Percentiles rank a stretch among this genome's conserved stretches.
Conservation (phyloP, 352 stramenopile species). For the Globisporangium uncinulatum region DNA sequence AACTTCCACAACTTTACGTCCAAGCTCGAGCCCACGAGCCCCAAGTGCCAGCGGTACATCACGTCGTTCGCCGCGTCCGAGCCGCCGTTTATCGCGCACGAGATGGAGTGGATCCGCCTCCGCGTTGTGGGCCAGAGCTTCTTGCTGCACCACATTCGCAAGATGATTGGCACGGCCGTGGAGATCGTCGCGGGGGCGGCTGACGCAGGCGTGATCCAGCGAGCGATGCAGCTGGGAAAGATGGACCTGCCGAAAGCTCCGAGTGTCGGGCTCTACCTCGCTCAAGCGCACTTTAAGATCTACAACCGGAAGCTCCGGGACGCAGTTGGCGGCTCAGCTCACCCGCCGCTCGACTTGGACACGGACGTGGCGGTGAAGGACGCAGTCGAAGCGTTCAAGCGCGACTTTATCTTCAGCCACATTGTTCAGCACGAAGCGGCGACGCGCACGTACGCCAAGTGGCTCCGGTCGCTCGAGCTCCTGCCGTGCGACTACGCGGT, state of each 20-base stretch:
- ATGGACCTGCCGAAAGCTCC: slow-evolving; percentile 86
- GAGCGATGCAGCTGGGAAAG: slow-evolving; percentile 65
- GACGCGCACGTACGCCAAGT: slow-evolving; percentile 78
- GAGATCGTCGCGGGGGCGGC: slow-evolving; percentile 69
- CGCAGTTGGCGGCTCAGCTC: slow-evolving; percentile 46
- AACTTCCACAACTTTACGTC: slow-evolving; percentile 98
- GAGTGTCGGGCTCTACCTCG: slow-evolving; percentile 81
- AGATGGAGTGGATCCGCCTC: slow-evolving; percentile 94
- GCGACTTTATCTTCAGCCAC: slow-evolving; percentile 68
- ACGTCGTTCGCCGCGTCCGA: slow-evolving; percentile 79
- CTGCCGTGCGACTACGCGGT: slow-evolving; percentile 68
- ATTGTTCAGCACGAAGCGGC: slow-evolving; percentile 78
- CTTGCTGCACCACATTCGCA: slow-evolving; percentile 97
- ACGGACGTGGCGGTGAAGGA: slow-evolving; percentile 22
- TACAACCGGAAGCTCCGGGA: slow-evolving; percentile 80
- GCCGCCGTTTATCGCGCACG: slow-evolving; percentile 77
- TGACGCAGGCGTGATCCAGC: slow-evolving; percentile 39
- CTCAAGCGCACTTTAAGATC: slow-evolving; percentile 81
- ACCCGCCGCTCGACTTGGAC: slow-evolving; percentile 66
- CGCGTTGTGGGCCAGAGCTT: slow-evolving; percentile 96
- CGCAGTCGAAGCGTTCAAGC: slow-evolving; percentile 75
- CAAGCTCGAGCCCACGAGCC: slow-evolving; percentile 77
- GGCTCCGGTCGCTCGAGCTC: slow-evolving; percentile 61
- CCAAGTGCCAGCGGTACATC: slow-evolving; percentile 90
- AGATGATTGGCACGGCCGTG: slow-evolving; percentile 92